A percentile compares a stretch with the other conserved stretches of the same genome.
Evolutionary conservation across 202 grass and related monocot genomes (phyloP).

Genomic region (Saccharum hybrid): DNA sequence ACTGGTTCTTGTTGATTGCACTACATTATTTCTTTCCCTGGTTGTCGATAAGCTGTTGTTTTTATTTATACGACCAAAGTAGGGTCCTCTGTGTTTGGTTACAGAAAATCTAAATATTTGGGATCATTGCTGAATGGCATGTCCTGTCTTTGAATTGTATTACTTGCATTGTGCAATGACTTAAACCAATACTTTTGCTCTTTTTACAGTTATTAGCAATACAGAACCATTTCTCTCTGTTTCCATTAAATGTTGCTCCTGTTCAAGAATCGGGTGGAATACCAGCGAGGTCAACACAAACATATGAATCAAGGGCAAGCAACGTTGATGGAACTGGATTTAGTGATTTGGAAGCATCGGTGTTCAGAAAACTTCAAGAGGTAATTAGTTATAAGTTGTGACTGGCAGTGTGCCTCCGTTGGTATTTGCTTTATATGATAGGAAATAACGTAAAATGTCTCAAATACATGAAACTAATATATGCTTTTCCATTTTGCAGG

Average conservation of each 20-base stretch:
- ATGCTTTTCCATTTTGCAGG: conserved; percentile 43
- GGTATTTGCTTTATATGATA: background rate
- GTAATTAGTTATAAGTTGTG: conserved; percentile 41
- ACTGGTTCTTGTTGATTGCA: background rate
- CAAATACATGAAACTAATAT: conserved; percentile 17
- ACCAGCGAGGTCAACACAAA: conserved; percentile 48
- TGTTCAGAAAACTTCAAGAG: conserved; percentile 90
- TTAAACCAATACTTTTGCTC: conserved; percentile 16
- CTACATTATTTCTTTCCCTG: background rate
- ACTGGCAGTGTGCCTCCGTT: background rate
- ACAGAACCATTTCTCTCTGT: conserved; percentile 47
- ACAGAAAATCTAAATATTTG: background rate
- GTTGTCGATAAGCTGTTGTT: background rate
- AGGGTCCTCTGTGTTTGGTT: background rate
- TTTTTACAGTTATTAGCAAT: conserved; percentile 55
- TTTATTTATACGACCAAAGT: background rate
- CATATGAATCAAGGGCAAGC: conserved; percentile 47
- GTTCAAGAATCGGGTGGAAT: conserved; percentile 55
- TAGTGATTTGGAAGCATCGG: conserved; percentile 73
- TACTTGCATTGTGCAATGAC: background rate
- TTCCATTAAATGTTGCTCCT: conserved; percentile 71
- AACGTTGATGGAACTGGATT: conserved; percentile 80
- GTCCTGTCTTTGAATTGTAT: background rate
- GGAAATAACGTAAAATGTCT: background rate
- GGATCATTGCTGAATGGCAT: background rate